phyloP scores from a whole-genome alignment of 2,329 filamentous ascomycete genomes.

The Podosphaera xanthii region DNA sequence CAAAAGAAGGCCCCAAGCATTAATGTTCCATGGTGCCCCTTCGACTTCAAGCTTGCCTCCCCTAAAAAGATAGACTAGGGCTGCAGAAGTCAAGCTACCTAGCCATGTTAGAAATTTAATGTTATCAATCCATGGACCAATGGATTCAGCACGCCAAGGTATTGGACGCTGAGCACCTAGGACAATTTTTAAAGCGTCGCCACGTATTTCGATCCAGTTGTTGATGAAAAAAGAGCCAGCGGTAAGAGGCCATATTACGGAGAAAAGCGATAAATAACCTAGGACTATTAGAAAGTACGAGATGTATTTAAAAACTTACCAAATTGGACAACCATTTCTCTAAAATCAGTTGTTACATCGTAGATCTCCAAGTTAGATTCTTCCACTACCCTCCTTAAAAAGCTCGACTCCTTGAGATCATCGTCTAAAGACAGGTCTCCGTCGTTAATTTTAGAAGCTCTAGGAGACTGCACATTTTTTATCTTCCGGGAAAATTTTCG shows the following conservation, averaged over 20 bases:
- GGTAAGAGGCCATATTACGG: constrained; percentile 85
- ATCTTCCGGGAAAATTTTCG: constrained; percentile 57
- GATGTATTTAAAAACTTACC: constrained; percentile 20
- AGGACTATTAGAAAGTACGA: constrained; percentile 15
- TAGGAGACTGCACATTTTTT: constrained; percentile 43
- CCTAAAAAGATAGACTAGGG: constrained; percentile 75
- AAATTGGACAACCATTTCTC: constrained; percentile 80
- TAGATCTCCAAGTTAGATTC: constrained; percentile 69
- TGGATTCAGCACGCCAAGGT: constrained; percentile 76
- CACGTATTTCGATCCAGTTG: constrained; percentile 87
- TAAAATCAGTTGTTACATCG: constrained; percentile 72
- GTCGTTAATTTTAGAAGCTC: constrained; percentile 31
- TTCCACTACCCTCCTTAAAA: constrained; percentile 58
- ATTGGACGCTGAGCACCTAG: constrained; percentile 72
- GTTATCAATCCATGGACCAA: constrained; percentile 76
- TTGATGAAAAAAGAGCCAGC: constrained; percentile 75
- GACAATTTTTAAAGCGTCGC: constrained; percentile 86
- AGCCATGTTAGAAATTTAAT: constrained; percentile 85
- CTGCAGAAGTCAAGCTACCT: constrained; percentile 67
- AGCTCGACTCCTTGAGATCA: constrained; percentile 61
- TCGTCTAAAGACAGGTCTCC: constrained; percentile 23
- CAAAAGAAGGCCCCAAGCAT: constrained; percentile 58
- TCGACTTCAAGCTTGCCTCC: constrained; percentile 40
- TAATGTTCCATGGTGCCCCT: constrained; percentile 46
- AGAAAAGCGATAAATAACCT: constrained; percentile 79